Conservation (phyloP, 2,329 filamentous ascomycete genomes). For the Pseudocercospora cruenta region DNA sequence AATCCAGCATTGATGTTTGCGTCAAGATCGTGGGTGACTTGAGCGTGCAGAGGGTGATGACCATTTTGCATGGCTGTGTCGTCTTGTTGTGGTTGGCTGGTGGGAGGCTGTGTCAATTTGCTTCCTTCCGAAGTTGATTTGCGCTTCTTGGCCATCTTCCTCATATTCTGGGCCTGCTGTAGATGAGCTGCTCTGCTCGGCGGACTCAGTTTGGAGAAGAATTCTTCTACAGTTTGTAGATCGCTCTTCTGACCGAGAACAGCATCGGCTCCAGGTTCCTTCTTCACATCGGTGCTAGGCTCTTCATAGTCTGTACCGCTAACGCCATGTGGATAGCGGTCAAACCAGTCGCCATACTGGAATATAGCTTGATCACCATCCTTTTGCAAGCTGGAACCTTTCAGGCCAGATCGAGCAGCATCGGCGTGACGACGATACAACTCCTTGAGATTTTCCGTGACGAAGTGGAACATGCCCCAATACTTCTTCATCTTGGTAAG, state of each 20-base stretch:
- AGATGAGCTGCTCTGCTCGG: slow-evolving; percentile 45
- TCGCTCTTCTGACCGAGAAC: slow-evolving; percentile 87
- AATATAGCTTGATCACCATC: slow-evolving; percentile 68
- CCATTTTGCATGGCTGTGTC: background rate
- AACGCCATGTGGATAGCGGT: slow-evolving; percentile 89
- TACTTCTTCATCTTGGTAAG: slow-evolving; percentile 93
- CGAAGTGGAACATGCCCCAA: slow-evolving; percentile 98
- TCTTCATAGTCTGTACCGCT: slow-evolving; percentile 83
- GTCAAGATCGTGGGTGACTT: slow-evolving; percentile 30
- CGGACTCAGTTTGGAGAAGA: slow-evolving; percentile 79
- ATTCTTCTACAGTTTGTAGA: slow-evolving; percentile 92
- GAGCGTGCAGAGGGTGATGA: slow-evolving; percentile 14
- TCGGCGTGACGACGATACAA: slow-evolving; percentile 85
- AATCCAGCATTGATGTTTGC: slow-evolving; percentile 28
- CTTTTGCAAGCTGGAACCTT: slow-evolving; percentile 55
- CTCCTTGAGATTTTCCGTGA: slow-evolving; percentile 88
- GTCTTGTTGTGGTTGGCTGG: slow-evolving; percentile 25
- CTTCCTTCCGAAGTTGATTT: slow-evolving; percentile 35
- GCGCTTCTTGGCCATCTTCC: slow-evolving; percentile 37
- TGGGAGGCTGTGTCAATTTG: slow-evolving; percentile 16
- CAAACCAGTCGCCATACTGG: slow-evolving; percentile 98
- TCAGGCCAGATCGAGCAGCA: slow-evolving; percentile 60
- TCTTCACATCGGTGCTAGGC: slow-evolving; percentile 64
- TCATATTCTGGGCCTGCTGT: slow-evolving; percentile 37
- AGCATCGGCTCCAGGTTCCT: slow-evolving; percentile 81